Base-by-base conservation (phyloP, 805 yeast genomes). In the Zygosaccharomyces bailii region DNA sequence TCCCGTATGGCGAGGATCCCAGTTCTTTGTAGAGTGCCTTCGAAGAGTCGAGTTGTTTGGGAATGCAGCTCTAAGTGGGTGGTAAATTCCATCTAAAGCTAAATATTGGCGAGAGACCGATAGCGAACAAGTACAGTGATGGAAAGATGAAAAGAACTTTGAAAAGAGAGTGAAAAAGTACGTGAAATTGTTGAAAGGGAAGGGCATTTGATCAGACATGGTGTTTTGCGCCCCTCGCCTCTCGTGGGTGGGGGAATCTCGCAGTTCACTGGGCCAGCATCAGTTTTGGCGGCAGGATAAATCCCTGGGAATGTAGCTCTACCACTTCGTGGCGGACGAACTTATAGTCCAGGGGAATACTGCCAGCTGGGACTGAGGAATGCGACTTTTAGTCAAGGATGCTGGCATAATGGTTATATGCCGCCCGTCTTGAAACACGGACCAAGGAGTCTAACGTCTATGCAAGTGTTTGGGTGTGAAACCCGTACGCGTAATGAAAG, bases 21-120 rank as follows among this genome's bases (percentile, higher is more conserved):
- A 52, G 48, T 52, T 48, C 60, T 54, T 38, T 63, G 67, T 63
- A 61, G 60, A 58, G 61, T 48, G 51, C 56, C 42, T 45, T 52
- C 56, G 56, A 52, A 49, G 56, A 52, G 56, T 52, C 56, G 56
- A 52, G 56, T 53, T 53, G 56, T 53, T 53, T 63, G 69, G 69
- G 69, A 65, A 64, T 66, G 70, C 70, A 66, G 71, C 69, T 56
- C 68, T 65, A 67, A 53, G 56, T 53, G 56, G 56, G 56, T 53
- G 56, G 56, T 53, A 53, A 53, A 63, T 61, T 65, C 70, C 71
- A 65, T 64, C 68, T 66, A 65, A 68, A 63, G 71, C 71, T 68
- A 64, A 67, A 67, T 67, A 66, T 66, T 65, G 70, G 72, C 70
- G 69, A 66, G 71, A 66, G 70, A 67, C 71, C 70, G 71, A 67